These are phyloP conservation scores for Teunomyces gatunensis DNA, from an alignment of 805 yeast species.

Conservation along the genomic window DNA sequence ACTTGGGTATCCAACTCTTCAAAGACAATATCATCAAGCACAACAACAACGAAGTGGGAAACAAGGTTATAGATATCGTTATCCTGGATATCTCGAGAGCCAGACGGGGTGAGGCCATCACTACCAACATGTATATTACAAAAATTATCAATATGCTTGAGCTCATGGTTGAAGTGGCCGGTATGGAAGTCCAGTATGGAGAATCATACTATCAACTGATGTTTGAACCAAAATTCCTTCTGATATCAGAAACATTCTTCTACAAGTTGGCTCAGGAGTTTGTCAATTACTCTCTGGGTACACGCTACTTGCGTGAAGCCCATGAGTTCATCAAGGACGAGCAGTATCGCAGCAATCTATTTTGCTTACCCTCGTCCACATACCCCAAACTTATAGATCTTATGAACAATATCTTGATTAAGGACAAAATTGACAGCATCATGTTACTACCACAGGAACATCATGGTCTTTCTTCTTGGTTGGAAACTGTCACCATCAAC, in stretches of 20 bases:
- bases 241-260: slow-evolving; percentile 57
- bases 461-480: slow-evolving; percentile 61
- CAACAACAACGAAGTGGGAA: slow-evolving; percentile 50
- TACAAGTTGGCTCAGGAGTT: slow-evolving; percentile 43
- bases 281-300: slow-evolving; percentile 43
- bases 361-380: slow-evolving; percentile 55
- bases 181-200: slow-evolving; percentile 32
- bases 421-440: slow-evolving; percentile 54
- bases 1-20: slow-evolving; percentile 68
- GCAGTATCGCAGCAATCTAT: slow-evolving; percentile 45
- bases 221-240: slow-evolving; percentile 66
- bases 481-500: slow-evolving; percentile 38
- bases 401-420: slow-evolving; percentile 58
- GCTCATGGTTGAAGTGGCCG: slow-evolving; percentile 44
- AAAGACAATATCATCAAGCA: slow-evolving; percentile 56
- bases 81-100: slow-evolving; percentile 55
- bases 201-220: slow-evolving; percentile 61
- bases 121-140: slow-evolving; percentile 53
- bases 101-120: slow-evolving; percentile 52
- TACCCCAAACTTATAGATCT: slow-evolving; percentile 52
- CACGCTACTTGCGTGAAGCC: slow-evolving; percentile 52
- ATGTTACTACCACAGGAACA: slow-evolving; percentile 44
- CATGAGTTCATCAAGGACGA: slow-evolving; percentile 61
- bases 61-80: slow-evolving; percentile 45
- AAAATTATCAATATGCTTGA: slow-evolving; percentile 71